Conservation (phyloP, 352 stramenopile genomes). For the Phytophthora brassicae region DNA sequence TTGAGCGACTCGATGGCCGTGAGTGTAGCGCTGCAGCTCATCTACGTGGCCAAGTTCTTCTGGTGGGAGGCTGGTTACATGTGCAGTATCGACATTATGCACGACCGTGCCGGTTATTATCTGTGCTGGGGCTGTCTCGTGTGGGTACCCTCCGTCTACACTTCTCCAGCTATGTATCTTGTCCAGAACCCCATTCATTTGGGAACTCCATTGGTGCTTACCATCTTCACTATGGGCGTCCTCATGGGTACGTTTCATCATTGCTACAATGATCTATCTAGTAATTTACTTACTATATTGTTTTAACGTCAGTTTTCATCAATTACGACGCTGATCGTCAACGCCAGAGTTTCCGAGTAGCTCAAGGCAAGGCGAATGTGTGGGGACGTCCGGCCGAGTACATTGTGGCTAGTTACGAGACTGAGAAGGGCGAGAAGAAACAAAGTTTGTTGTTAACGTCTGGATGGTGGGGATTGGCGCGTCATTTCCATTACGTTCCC, state of each 20-base stretch:
- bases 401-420: constrained; percentile 94
- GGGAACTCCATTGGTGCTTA: constrained; percentile 36
- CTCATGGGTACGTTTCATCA: constrained; percentile 69
- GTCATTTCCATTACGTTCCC: constrained; percentile 96
- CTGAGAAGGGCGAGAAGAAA: constrained; percentile 85
- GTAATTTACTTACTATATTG: constrained; percentile 1
- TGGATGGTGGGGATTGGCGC: constrained; percentile 94
- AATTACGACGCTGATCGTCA: constrained; percentile 97
- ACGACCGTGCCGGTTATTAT: constrained; percentile 94
- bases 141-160: constrained; percentile 97
- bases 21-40: constrained; percentile 86
- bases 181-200: constrained; percentile 88
- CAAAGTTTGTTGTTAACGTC: constrained; percentile 90
- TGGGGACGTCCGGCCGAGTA: constrained; percentile 92
- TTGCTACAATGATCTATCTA: not conserved
- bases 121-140: constrained; percentile 97
- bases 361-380: constrained; percentile 84
- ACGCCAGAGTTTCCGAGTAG: constrained; percentile 91
- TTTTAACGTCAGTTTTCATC: constrained; percentile 61
- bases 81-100: constrained; percentile 97
- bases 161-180: constrained; percentile 92
- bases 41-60: constrained; percentile 99
- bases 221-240: constrained; percentile 75
- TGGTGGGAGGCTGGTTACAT: constrained; percentile 96
- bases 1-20: constrained; percentile 89